Conservation (phyloP, 768 basidiomycete species). For the Pleurotus sapidus region DNA sequence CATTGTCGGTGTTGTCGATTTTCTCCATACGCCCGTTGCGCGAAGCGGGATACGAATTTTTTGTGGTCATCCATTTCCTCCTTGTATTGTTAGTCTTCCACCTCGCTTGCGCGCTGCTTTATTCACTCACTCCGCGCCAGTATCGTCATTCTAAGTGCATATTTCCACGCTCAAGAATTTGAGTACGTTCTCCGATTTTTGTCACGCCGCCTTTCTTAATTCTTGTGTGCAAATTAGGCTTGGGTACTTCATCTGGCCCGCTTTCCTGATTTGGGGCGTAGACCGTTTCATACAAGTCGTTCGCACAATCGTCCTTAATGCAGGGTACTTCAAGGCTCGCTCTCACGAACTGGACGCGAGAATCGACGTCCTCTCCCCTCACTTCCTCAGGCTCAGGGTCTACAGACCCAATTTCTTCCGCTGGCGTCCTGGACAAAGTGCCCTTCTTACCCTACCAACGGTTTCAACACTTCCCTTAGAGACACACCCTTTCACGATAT, state of each 20-base stretch:
- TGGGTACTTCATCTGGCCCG: constrained; percentile 44
- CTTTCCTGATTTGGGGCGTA: constrained; percentile 51
- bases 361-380: constrained; percentile 40
- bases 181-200: constrained; percentile 22
- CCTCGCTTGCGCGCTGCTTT: background rate
- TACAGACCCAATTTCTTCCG: constrained; percentile 33
- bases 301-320: constrained; percentile 43
- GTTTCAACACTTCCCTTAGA: constrained; percentile 45
- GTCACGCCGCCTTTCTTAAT: background rate
- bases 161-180: constrained; percentile 33
- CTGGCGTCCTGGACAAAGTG: constrained; percentile 55
- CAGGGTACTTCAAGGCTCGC: constrained; percentile 29
- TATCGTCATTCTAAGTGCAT: constrained; percentile 35
- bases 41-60: constrained; percentile 45
- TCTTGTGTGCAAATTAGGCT: constrained; percentile 17
- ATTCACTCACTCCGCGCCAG: constrained; percentile 14
- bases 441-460: constrained; percentile 47
- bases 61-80: constrained; percentile 46
- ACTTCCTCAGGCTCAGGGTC: constrained; percentile 45
- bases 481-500: constrained; percentile 63
- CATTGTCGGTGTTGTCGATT: constrained; percentile 41
- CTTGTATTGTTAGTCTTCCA: constrained; percentile 28
- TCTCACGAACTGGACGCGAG: constrained; percentile 28
- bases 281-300: constrained; percentile 49
- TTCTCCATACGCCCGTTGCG: constrained; percentile 51